Evolutionary conservation across 768 basidiomycete genomes (phyloP), one percentile per base, ranked within the genome.

Genomic region (Hericium alpestre): DNA sequence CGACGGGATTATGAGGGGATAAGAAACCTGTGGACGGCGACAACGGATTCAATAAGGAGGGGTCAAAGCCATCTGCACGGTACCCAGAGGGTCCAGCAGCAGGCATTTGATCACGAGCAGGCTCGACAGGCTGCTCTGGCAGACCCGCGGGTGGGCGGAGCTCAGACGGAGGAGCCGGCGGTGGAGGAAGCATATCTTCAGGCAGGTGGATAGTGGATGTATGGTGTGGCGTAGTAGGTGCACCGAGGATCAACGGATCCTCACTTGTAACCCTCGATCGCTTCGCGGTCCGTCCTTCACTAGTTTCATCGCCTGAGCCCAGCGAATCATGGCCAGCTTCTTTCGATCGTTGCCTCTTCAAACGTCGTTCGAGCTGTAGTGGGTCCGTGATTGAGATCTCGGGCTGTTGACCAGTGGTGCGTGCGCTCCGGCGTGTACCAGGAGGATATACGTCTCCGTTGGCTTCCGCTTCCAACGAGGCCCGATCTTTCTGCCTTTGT

Each of bases 301-400:
- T 56, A 0, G 13, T 55, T 56, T 63, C 63, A 18, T 60, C 62
- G 46, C 63, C 63, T 13, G 63, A 64, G 54, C 23, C 59, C 25
- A 58, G 60, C n/a, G 60, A 61, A 16, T 70, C 68, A 4, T 54
- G 57, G 41, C 66, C 64, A 2, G 65, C 59, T 60, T 79, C 77
- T 67, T 74, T 78, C 10, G 74, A 74, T 32, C 87, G 77, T 63
- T 90, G 78, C 69, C 56, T 79, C 77, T 53, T 79, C 74, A 51
- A 66, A 73, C 48, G 71, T 74, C 90, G 78, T 69, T 92, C 90
- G 7, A 93, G 74, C 63, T 81, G 77, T 25, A 82, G 77, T 15
- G 86, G 85, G 64, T 90, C 90, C 2, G 86, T 88, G 56, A 90
- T 86, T 6, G 76, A 62, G 38, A 87, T 70, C 65, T 93, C 90